phyloP scores from a whole-genome alignment of 2,329 filamentous ascomycete genomes.

The Cladosporium phlei region DNA sequence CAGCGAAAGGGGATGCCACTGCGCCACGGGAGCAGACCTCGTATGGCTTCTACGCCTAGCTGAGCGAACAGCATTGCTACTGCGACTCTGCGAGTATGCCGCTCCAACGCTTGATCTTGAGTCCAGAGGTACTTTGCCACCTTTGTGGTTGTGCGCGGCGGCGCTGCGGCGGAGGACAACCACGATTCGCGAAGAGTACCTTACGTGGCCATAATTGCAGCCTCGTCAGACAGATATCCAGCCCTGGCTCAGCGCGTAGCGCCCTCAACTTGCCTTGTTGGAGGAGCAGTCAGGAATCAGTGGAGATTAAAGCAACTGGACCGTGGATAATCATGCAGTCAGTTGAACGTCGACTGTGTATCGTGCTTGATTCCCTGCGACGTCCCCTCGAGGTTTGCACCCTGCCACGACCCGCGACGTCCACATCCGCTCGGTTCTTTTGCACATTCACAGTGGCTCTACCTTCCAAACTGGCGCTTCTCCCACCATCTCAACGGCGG shows the following conservation, averaged over 20 bases:
- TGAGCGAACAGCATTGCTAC: constrained; percentile 6
- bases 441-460: background rate
- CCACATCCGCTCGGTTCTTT: too few relatives aligned
- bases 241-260: background rate
- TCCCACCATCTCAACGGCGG: constrained; percentile 18
- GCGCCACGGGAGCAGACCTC: background rate
- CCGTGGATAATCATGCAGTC: too few relatives aligned
- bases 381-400: too few relatives aligned
- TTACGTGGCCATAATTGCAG: constrained; percentile 3
- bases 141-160: background rate
- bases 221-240: background rate
- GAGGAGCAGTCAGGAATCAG: too few relatives aligned
- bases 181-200: background rate
- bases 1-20: constrained; percentile 5
- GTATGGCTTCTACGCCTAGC: constrained; percentile 4
- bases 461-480: constrained; percentile 14
- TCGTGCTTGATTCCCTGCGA: too few relatives aligned
- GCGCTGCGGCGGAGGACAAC: constrained; percentile 1
- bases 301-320: too few relatives aligned
- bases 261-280: background rate
- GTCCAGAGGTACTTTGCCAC: constrained; percentile 4
- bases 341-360: too few relatives aligned
- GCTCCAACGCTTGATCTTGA: constrained; percentile 7
- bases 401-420: too few relatives aligned
- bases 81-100: background rate